Base-by-base conservation (phyloP, 257 asterid species). In the Fraxinus excelsior region DNA sequence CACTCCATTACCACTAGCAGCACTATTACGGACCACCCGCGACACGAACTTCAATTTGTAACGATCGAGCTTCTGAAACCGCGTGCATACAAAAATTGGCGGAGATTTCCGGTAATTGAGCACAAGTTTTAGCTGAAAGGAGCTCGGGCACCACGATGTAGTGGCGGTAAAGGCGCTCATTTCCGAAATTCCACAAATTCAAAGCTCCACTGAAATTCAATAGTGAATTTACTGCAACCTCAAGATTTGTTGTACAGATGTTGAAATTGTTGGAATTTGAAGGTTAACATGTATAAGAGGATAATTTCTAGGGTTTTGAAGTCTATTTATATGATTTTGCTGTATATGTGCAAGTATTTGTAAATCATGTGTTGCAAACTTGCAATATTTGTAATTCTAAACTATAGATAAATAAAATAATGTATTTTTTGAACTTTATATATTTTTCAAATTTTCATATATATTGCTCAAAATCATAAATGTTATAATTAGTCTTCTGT, bases 41-140 rank as follows among this genome's bases (percentile, higher is more conserved):
- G 84, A 78, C 69, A 53, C 83, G 86, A 79, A 86, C 32, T 76
- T 79, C 82, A 74, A 76, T 21, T 76, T 65, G 66, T 87, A 85
- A 70, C 84, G 83, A 77, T 82, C 88, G 51, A 85, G 40, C 82
- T 83, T 83, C 79, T 81, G 58, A 4, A 46, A 16, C 58, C 21
- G 58, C 21, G 21, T 46, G 21, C 21, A 16, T 46, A 4, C 58
- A 16, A 46, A 46, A 16, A 46, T 16, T 14, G n/a, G 7, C 58
- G 58, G 21, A 31, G 82, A 38, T 78, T 70, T 93, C 75, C 88
- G 86, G 82, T 85, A 26, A 71, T 80, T 82, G 81, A 93, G 76
- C 0, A 97, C 92, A 78, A 91, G 84, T 76, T 94, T 93, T 82
- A 95, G 98, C 93, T 95, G 99, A 79, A 83, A 88, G 32, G 97